Evolutionary conservation across 306 rosid genomes (phyloP).

Genomic region (Comarum palustre): DNA sequence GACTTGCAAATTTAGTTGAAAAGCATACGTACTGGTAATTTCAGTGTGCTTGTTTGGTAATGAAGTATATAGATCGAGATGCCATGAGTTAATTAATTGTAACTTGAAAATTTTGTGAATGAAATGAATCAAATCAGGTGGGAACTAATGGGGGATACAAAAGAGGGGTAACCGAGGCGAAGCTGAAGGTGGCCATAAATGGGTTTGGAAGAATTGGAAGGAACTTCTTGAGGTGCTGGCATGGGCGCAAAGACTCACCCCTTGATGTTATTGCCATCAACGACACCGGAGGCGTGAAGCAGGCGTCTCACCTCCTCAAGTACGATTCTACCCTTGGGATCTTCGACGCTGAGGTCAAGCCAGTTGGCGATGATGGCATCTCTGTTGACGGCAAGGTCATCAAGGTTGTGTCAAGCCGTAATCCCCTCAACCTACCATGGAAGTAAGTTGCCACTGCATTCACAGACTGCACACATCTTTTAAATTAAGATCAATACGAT

Average conservation of each 20-base stretch:
- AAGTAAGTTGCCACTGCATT: constrained; percentile 44
- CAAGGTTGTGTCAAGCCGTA: constrained; percentile 78
- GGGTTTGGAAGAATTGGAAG: constrained; percentile 96
- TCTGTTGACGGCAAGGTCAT: constrained; percentile 88
- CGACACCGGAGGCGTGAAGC: constrained; percentile 93
- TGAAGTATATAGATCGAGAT: background rate
- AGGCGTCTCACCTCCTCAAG: constrained; percentile 98
- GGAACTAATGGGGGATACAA: constrained; percentile 62
- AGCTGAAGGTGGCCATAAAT: constrained; percentile 87
- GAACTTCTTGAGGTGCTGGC: constrained; percentile 98
- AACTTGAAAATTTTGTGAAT: background rate
- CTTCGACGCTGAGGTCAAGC: constrained; percentile 91
- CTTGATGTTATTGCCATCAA: constrained; percentile 88
- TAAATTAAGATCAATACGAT: background rate
- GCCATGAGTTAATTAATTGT: background rate
- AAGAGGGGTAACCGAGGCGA: constrained; percentile 68
- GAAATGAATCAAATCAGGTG: constrained; percentile 30
- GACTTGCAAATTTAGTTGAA: background rate
- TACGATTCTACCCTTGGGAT: constrained; percentile 95
- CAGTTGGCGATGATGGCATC: constrained; percentile 56
- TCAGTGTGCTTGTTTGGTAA: background rate
- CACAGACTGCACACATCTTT: background rate
- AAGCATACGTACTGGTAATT: background rate
- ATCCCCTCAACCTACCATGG: constrained; percentile 88
- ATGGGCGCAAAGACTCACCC: constrained; percentile 93